These are phyloP conservation scores for Chlamydomonas sp. DNA, from an alignment of 139 green algal species.

Conservation along the genomic window DNA sequence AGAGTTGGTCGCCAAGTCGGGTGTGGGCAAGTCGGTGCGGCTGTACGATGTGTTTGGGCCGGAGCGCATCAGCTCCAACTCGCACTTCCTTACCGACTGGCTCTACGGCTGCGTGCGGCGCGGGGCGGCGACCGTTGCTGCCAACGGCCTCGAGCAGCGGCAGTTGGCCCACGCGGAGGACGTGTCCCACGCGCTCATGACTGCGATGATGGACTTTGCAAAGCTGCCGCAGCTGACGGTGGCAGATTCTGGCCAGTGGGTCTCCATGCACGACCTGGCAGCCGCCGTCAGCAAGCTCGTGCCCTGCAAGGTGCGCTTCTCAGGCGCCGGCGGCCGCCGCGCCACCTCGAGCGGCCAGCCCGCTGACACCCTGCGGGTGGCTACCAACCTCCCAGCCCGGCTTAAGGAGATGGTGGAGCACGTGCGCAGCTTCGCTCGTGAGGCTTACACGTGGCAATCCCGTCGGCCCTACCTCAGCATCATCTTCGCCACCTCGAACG, in stretches of 20 bases:
- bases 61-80: neutral
- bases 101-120: neutral
- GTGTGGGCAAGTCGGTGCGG: neutral
- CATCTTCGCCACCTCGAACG: slow-evolving; percentile 5
- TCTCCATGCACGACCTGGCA: too few species aligned
- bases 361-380: neutral
- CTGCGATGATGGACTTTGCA: neutral
- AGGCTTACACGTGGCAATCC: neutral
- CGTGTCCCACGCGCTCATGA: neutral
- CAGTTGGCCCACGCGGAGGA: neutral
- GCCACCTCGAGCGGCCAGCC: neutral
- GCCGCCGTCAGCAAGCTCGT: too few species aligned
- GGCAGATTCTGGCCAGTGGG: too few species aligned
- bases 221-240: neutral
- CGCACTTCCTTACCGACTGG: neutral
- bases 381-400: neutral
- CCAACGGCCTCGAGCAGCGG: neutral
- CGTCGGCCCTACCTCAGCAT: neutral
- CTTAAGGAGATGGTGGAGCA: neutral
- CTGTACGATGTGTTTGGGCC: neutral
- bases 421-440: neutral
- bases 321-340: too few species aligned
- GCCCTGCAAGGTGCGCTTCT: too few species aligned
- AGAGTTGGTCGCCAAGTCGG: too few species aligned
- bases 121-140: neutral